Percentiles rank a stretch among this genome's conserved stretches.
Evolutionary conservation across 768 basidiomycete genomes (phyloP).

Genomic region (Phlebiopsis gigantea): DNA sequence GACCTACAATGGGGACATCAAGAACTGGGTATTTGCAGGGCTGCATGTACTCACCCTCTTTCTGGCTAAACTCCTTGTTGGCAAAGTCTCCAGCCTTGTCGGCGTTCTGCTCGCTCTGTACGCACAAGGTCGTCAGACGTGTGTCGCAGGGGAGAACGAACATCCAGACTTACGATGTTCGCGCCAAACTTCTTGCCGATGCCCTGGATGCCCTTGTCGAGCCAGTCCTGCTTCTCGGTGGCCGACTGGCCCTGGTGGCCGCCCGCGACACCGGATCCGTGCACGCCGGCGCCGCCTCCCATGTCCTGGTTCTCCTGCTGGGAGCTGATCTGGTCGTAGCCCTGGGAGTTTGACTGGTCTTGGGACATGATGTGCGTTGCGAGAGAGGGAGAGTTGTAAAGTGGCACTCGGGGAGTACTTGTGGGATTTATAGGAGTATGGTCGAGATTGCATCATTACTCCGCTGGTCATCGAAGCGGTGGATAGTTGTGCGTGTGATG

Average conservation of each 20-base stretch:
- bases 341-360: constrained; percentile 16
- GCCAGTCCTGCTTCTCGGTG: constrained; percentile 22
- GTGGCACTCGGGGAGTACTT: too few species aligned
- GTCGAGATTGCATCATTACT: constrained; percentile 16
- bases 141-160: background rate
- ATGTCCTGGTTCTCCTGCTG: constrained; percentile 14
- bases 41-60: constrained; percentile 14
- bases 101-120: constrained; percentile 22
- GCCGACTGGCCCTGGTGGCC: constrained; percentile 7
- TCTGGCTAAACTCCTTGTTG: constrained; percentile 21
- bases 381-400: background rate
- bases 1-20: constrained; percentile 11
- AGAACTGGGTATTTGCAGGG: background rate
- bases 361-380: constrained; percentile 13
- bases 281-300: constrained; percentile 22
- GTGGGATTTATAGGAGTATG: constrained; percentile 3
- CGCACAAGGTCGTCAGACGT: background rate
- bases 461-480: background rate
- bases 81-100: constrained; percentile 22
- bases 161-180: constrained; percentile 17
- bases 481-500: background rate
- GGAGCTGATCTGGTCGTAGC: constrained; percentile 19
- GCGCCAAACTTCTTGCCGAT: constrained; percentile 21
- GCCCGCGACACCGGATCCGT: constrained; percentile 24
- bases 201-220: constrained; percentile 22